A percentile compares a stretch with the other conserved stretches of the same genome.
These are phyloP conservation scores for Scleroderma citrinum DNA, from an alignment of 768 basidiomycete species.

Conservation along the genomic window DNA sequence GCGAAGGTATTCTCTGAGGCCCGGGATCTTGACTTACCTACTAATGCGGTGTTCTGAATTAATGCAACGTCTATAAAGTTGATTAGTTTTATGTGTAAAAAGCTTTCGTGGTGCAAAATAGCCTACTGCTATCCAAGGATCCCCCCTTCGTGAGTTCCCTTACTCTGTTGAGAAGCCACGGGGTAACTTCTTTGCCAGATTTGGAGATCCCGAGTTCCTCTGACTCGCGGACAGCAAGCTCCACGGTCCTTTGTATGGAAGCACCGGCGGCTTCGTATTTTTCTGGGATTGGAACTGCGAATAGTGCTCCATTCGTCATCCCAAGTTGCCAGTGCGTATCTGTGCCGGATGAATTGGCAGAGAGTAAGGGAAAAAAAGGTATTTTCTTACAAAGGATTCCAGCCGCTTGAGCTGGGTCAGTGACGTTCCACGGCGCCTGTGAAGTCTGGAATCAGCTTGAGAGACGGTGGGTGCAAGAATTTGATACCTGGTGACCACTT, in stretches of 20 bases:
- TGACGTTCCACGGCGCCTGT: conserved; percentile 76
- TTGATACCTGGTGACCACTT: conserved; percentile 70
- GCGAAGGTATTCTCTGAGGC: not conserved
- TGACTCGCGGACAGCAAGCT: conserved; percentile 80
- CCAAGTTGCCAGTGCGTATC: conserved; percentile 67
- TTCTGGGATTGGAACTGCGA: conserved; percentile 88
- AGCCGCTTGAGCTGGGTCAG: conserved; percentile 62
- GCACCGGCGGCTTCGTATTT: conserved; percentile 63
- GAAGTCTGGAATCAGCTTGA: not conserved
- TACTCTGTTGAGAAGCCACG: conserved; percentile 86
- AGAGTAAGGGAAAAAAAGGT: not conserved
- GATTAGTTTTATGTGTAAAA: conserved; percentile 1
- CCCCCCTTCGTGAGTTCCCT: conserved; percentile 71
- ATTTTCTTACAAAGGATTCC: conserved; percentile 59
- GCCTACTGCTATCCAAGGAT: conserved; percentile 68
- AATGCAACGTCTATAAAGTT: conserved; percentile 68
- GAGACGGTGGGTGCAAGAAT: not conserved
- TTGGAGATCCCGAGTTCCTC: conserved; percentile 73
- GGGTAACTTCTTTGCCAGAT: conserved; percentile 87
- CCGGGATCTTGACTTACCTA: conserved; percentile 51
- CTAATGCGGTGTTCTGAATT: conserved; percentile 79
- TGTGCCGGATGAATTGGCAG: conserved; percentile 23
- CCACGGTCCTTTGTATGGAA: conserved; percentile 68
- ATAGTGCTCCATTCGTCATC: conserved; percentile 69
- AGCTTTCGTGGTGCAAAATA: not conserved